phyloP scores from a whole-genome alignment of 345 rosid genomes.

The Viola odorata region DNA sequence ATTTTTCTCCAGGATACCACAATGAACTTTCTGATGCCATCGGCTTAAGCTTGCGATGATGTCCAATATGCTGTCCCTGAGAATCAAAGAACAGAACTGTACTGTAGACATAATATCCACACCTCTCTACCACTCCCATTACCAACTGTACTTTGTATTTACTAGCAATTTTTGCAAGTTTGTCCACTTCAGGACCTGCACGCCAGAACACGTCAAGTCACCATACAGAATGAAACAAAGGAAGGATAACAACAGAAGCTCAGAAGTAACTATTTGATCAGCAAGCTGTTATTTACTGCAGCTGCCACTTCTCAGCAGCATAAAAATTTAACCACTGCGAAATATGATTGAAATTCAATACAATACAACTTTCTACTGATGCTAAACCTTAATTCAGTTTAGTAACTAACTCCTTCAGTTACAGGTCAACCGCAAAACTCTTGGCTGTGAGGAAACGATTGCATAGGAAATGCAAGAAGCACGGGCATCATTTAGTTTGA shows the following conservation, averaged over 20 bases:
- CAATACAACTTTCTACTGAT: neutral
- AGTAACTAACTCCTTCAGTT: neutral
- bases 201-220: neutral
- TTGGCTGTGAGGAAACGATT: neutral
- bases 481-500: neutral
- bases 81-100: constrained; percentile 22
- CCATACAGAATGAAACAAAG: neutral
- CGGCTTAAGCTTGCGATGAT: constrained; percentile 19
- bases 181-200: constrained; percentile 22
- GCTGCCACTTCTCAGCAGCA: neutral
- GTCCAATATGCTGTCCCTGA: constrained; percentile 11
- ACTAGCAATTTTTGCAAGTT: constrained; percentile 13
- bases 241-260: neutral
- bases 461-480: neutral
- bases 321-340: neutral
- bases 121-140: constrained; percentile 24
- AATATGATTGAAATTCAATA: neutral
- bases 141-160: constrained; percentile 21
- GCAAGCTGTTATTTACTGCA: neutral
- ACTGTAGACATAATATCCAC: constrained; percentile 13
- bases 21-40: constrained; percentile 11
- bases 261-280: neutral
- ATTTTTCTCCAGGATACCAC: constrained; percentile 17
- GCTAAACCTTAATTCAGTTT: neutral
- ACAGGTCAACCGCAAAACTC: too few relatives aligned